phyloP scores from a whole-genome alignment of 768 basidiomycete genomes.

The Amanita thiersii region DNA sequence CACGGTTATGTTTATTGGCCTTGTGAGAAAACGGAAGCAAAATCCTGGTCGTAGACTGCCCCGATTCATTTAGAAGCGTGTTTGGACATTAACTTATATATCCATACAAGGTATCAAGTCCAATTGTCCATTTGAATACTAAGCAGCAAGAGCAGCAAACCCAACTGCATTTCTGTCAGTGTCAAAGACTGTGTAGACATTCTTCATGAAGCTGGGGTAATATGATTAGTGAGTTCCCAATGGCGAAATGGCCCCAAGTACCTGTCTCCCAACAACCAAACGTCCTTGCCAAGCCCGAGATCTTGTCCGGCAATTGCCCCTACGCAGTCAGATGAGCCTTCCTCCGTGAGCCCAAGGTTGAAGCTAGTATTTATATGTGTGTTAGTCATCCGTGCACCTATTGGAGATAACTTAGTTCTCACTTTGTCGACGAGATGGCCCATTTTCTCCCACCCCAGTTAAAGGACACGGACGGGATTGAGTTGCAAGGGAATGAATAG shows the following conservation, averaged over 20 bases:
- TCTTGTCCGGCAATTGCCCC: conserved; percentile 45
- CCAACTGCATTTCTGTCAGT: conserved; percentile 24
- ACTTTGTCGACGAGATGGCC: conserved; percentile 31
- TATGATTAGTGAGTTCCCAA: not conserved
- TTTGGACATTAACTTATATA: too few species aligned
- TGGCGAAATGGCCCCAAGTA: not conserved
- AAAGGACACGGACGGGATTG: conserved; percentile 21
- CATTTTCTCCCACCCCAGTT: conserved; percentile 27
- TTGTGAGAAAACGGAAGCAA: conserved; percentile 50
- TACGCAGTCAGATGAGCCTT: conserved; percentile 36
- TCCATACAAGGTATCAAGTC: too few species aligned
- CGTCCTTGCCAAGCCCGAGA: conserved; percentile 10
- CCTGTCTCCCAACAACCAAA: conserved; percentile 2
- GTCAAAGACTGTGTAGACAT: conserved; percentile 37
- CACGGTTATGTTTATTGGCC: conserved; percentile 68
- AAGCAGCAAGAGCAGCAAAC: conserved; percentile 24
- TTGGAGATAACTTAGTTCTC: not conserved
- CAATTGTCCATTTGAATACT: not conserved
- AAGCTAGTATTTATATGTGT: conserved; percentile 15
- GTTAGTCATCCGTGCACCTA: not conserved
- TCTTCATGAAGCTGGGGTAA: conserved; percentile 27
- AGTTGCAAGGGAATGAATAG: conserved; percentile 23
- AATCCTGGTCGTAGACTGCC: conserved; percentile 46
- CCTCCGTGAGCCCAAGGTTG: conserved; percentile 29
- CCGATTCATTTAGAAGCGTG: conserved; percentile 34